Evolutionary conservation across 495 filamentous ascomycete species (phyloP).

Genomic region (Tuber borchii): DNA sequence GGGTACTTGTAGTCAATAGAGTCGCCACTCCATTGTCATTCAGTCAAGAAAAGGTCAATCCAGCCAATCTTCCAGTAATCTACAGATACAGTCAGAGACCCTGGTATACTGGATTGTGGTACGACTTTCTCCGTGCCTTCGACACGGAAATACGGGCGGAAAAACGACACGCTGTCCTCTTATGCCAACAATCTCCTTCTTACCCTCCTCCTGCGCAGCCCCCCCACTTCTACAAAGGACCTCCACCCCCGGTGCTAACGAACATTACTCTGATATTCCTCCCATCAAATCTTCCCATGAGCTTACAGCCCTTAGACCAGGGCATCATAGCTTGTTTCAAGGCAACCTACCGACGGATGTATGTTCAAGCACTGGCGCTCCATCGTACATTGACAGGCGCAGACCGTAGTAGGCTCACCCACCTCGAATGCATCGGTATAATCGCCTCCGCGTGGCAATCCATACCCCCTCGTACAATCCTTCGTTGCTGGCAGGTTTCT

Average conservation of each 20-base stretch:
- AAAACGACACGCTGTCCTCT: conserved; percentile 31
- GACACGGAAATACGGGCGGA: conserved; percentile 29
- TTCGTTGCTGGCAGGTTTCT: conserved; percentile 32
- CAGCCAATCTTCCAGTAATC: conserved; percentile 34
- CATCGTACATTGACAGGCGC: conserved; percentile 16
- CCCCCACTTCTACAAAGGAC: conserved; percentile 29
- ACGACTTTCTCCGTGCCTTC: conserved; percentile 33
- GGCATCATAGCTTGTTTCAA: conserved; percentile 31
- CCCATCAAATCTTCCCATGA: conserved; percentile 29
- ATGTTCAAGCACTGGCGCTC: conserved; percentile 24
- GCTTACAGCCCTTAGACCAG: conserved; percentile 26
- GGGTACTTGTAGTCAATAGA: conserved; percentile 28
- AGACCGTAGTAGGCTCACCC: conserved; percentile 21
- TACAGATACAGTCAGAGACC: conserved; percentile 39
- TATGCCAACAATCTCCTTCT: conserved; percentile 34
- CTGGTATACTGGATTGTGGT: conserved; percentile 29
- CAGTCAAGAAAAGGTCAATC: conserved; percentile 28
- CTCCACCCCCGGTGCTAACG: conserved; percentile 31
- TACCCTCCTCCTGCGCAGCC: conserved; percentile 32
- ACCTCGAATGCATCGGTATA: conserved; percentile 34
- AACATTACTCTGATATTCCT: conserved; percentile 37
- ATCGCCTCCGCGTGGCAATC: conserved; percentile 30
- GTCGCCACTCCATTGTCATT: conserved; percentile 27
- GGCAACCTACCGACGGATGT: conserved; percentile 32
- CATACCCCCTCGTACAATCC: conserved; percentile 26